A percentile compares a stretch with the other conserved stretches of the same genome.
Conservation (phyloP, 2,329 filamentous ascomycete species). For the Davidsoniella eucalypti region DNA sequence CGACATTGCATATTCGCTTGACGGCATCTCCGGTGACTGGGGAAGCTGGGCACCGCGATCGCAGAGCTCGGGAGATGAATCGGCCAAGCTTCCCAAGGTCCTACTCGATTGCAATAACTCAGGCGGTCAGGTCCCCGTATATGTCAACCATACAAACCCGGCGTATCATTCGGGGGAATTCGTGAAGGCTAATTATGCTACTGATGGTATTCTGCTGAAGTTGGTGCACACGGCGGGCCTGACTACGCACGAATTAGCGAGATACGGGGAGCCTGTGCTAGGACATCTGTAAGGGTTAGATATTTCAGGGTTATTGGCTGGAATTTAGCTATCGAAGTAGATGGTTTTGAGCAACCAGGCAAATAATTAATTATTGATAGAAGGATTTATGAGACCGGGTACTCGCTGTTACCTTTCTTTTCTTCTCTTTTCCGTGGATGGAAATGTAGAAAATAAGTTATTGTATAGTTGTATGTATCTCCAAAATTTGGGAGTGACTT, state of each 20-base stretch:
- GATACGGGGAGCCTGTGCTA: not conserved
- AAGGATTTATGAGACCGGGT: too few species aligned
- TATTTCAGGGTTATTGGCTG: too few species aligned
- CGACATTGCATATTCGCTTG: constrained; percentile 12
- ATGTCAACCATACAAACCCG: constrained; percentile 8
- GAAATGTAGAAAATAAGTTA: too few species aligned
- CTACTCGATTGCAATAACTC: constrained; percentile 11
- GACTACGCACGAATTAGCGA: not conserved
- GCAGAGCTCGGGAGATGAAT: not conserved
- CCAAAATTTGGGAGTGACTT: too few species aligned
- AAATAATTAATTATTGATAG: not conserved
- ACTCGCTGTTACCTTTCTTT: too few species aligned
- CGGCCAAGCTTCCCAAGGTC: not conserved
- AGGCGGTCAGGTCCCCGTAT: constrained; percentile 10
- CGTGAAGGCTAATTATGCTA: constrained; percentile 1
- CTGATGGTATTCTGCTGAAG: constrained; percentile 9
- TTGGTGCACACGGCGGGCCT: constrained; percentile 5
- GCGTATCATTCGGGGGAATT: constrained; percentile 10
- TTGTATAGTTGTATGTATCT: too few species aligned
- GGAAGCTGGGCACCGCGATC: constrained; percentile 8
- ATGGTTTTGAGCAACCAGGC: not conserved
- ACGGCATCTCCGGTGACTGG: constrained; percentile 10
- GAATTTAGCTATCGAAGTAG: not conserved
- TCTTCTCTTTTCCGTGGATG: too few species aligned
- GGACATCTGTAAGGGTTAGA: not conserved